These are phyloP conservation scores for Eragrostis curvula DNA, from an alignment of 176 grass and related monocot genomes.

Conservation along the genomic window DNA sequence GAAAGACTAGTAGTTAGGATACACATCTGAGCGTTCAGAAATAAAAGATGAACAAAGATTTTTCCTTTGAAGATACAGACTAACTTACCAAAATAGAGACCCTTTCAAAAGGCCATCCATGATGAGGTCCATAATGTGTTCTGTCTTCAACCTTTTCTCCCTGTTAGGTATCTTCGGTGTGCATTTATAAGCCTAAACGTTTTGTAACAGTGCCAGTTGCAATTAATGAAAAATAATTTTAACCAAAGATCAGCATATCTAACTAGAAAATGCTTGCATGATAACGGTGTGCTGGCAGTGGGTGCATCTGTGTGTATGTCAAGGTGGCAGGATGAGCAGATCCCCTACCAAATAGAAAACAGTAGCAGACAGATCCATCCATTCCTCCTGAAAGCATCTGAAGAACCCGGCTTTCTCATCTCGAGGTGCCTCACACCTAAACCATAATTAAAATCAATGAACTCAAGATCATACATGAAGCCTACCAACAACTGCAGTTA, in stretches of 20 bases:
- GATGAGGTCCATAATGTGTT: constrained; percentile 53
- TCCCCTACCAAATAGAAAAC: constrained; percentile 80
- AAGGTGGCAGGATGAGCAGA: not conserved
- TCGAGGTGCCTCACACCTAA: constrained; percentile 71
- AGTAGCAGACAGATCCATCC: constrained; percentile 83
- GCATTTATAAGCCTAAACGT: constrained; percentile 69
- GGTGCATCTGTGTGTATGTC: not conserved
- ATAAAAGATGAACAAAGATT: not conserved
- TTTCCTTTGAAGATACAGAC: constrained; percentile 12
- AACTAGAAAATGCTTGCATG: not conserved
- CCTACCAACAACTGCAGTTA: constrained; percentile 7
- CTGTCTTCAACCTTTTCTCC: constrained; percentile 80
- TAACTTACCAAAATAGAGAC: constrained; percentile 74
- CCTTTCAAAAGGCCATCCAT: constrained; percentile 73
- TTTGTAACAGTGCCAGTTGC: constrained; percentile 27
- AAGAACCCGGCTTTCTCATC: constrained; percentile 75
- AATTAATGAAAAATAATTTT: not conserved
- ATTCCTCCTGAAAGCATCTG: constrained; percentile 65
- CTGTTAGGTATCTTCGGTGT: constrained; percentile 37
- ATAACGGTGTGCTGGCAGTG: not conserved
- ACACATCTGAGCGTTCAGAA: constrained; percentile 12
- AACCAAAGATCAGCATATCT: constrained; percentile 7
- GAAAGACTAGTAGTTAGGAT: constrained; percentile 21
- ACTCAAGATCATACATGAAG: constrained; percentile 30
- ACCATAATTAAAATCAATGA: constrained; percentile 30